Base-by-base conservation (phyloP, 257 asterid species). In the Solanum megistacrolobum region DNA sequence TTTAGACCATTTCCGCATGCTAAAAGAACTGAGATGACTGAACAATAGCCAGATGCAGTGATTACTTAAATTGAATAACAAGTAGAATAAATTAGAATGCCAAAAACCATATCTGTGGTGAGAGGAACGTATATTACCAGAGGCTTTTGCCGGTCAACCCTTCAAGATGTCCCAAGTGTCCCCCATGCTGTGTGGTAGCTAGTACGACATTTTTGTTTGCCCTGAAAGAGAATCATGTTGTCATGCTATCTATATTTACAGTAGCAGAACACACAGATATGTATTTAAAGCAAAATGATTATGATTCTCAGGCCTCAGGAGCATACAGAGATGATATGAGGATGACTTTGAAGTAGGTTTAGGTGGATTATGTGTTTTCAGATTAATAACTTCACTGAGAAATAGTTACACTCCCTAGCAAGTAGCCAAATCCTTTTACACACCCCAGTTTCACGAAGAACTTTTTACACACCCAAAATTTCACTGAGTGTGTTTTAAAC, bases 181-280 rank as follows among this genome's bases (percentile, higher is more conserved):
- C 96, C 88, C 98, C 98, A 88, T 95, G 98, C 83, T 91, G 89
- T 13, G 98, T 96, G 35, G 96, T 93, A 58, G 95, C 98, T 90
- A 96, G 90, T 87, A 96, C 88, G 39, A 96, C 88, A 88, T 95
- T 96, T 85, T 90, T 83, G 89, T 94, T 96, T 85, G 88, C 92
- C 96, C 98, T 96, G 89, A 68, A 89, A 36, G 78, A 86, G 65
- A 46, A 43, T 43, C 85, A 27, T 0, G 16, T 27, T 16, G 25
- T 16, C 39, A 79, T 27, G 85, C 16, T 1, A 27, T 43, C 52
- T 43, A 79, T 43, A 79, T 79, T 43, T 79, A 43, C 85, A 79
- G 66, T 46, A 43, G 39, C 10, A 79, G 25, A 27, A 12, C 62
- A 78, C 62, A 76, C 35, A 13, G 36, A 78, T 12, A 78, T 41